Conservation (phyloP, 768 basidiomycete species). For the Termitomyces heimii region DNA sequence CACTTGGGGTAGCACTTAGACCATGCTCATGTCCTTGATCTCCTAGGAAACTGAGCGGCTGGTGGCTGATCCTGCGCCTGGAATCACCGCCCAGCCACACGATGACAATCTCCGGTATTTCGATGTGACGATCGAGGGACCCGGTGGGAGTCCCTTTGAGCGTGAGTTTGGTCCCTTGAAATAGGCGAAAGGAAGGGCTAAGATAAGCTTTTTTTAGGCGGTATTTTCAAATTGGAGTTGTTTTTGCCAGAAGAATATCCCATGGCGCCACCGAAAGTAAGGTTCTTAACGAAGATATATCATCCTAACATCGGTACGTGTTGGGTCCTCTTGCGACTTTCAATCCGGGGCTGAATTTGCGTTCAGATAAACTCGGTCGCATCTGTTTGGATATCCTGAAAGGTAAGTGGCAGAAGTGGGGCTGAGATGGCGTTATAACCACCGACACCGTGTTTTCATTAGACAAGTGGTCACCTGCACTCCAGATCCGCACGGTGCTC, state of each 20-base stretch:
- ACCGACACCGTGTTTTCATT: slow-evolving; percentile 2
- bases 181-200: not conserved
- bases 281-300: slow-evolving; percentile 97
- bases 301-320: slow-evolving; percentile 96
- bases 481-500: slow-evolving; percentile 97
- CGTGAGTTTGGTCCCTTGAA: slow-evolving; percentile 37
- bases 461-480: slow-evolving; percentile 99
- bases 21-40: slow-evolving; percentile 6
- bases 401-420: slow-evolving; percentile 39
- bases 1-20: not conserved
- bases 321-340: not conserved
- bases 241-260: slow-evolving; percentile 99
- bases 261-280: slow-evolving; percentile 98
- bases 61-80: slow-evolving; percentile 93
- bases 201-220: slow-evolving; percentile 43
- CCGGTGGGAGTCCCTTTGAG: slow-evolving; percentile 88
- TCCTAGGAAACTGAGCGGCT: slow-evolving; percentile 93
- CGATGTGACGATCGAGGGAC: slow-evolving; percentile 95
- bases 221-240: slow-evolving; percentile 91
- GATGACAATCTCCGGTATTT: slow-evolving; percentile 98
- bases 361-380: slow-evolving; percentile 90
- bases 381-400: slow-evolving; percentile 99
- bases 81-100: slow-evolving; percentile 92
- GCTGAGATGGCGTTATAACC: not conserved
- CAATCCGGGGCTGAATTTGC: not conserved